Base-by-base conservation (phyloP, 2,329 filamentous ascomycete genomes). In the Sporothrix sp. region DNA sequence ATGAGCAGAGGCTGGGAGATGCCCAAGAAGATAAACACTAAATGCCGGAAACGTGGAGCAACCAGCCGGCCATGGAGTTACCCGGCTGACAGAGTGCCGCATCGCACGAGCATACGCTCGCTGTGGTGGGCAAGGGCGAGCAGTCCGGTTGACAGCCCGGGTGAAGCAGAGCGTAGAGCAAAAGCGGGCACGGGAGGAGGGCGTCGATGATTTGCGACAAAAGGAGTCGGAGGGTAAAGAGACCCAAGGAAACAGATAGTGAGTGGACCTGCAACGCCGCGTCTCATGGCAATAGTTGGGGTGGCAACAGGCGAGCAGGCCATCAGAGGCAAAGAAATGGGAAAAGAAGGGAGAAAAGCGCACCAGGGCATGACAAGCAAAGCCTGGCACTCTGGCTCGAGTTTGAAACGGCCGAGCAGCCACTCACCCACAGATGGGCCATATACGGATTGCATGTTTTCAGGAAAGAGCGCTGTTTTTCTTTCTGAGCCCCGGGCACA, bases 191-290 rank as follows among this genome's bases (percentile, higher is more conserved):
- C 18, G 16, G 23, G 35, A 23, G 20, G 27, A 40, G 43, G 37
- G 44, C 45, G 23, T 40, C 28, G 25, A 36, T 50, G 46, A 43
- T 50, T 37, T 37, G 52, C 49, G 52, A 52, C 50, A 48, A 28
- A 11, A 33, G 7, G n/a, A 37, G 49, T 50, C 46, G 7, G 52
- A 51, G 28, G 27, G 25, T 18, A 43, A 23, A 39, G 32, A 39
- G 39, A 33, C 35, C 18, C 21, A 42, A 35, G 43, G 43, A 35
- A 45, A 36, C 30, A 39, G 38, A 33, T n/a, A n/a, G n/a, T n/a
- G n/a, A n/a, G n/a, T n/a, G n/a, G n/a, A n/a, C n/a, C n/a, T n/a
- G n/a, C n/a, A n/a, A n/a, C n/a, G n/a, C n/a, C n/a, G n/a, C n/a
- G n/a, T n/a, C n/a, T 20, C 7, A 28, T 6, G 25, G 10, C 25